Conservation (phyloP, 495 filamentous ascomycete genomes). For the Penicillium paxilli region DNA sequence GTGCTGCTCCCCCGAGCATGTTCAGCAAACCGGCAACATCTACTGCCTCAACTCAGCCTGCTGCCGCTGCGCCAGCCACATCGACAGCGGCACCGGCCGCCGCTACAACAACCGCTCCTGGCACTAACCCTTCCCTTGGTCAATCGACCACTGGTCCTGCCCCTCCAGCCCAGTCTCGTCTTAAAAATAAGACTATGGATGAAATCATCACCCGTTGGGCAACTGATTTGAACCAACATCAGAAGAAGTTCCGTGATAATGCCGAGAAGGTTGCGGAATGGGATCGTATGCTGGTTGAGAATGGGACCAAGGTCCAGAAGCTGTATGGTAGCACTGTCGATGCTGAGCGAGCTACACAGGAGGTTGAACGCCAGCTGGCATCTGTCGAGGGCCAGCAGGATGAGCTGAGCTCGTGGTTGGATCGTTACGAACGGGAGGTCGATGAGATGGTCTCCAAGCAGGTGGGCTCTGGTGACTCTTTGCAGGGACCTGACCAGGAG, state of each 20-base stretch:
- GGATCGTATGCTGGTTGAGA: constrained; percentile 89
- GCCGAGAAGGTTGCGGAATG: constrained; percentile 83
- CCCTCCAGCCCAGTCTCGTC: constrained; percentile 75
- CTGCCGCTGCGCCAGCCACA: constrained; percentile 20
- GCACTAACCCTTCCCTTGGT: constrained; percentile 44
- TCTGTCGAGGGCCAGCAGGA: constrained; percentile 89
- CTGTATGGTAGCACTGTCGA: constrained; percentile 85
- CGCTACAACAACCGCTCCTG: constrained; percentile 28
- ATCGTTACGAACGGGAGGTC: constrained; percentile 86
- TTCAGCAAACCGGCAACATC: constrained; percentile 30
- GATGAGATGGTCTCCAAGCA: constrained; percentile 80
- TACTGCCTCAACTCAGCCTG: constrained; percentile 29
- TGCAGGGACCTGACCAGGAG: constrained; percentile 88
- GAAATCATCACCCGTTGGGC: constrained; percentile 99
- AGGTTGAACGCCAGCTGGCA: constrained; percentile 86
- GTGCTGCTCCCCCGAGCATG: constrained; percentile 14
- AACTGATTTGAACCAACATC: constrained; percentile 88
- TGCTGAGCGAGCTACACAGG: constrained; percentile 83
- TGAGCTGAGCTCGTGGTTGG: constrained; percentile 79
- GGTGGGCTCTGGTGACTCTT: constrained; percentile 62
- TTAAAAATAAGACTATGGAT: constrained; percentile 99
- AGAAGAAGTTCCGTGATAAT: constrained; percentile 90
- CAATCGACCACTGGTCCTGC: constrained; percentile 76
- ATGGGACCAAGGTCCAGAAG: constrained; percentile 87
- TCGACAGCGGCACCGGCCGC: constrained; percentile 26